phyloP scores from a whole-genome alignment of 2,329 filamentous ascomycete species.

The Byssochlamys sp. region DNA sequence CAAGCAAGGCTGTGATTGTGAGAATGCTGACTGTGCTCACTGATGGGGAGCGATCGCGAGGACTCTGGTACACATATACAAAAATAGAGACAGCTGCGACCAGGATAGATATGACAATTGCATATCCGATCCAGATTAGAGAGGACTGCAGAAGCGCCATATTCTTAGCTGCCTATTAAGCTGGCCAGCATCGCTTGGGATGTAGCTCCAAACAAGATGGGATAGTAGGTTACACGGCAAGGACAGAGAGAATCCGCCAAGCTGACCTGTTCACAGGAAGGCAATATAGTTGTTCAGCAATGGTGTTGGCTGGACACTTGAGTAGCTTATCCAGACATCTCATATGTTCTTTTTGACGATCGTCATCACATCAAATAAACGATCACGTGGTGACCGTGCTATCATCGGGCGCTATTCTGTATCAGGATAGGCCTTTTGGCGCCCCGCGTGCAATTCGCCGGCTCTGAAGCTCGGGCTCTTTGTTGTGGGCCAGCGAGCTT shows the following conservation, averaged over 20 bases:
- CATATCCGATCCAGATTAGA: slow-evolving; percentile 91
- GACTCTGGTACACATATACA: slow-evolving; percentile 82
- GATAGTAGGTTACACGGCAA: background rate
- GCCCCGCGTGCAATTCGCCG: background rate
- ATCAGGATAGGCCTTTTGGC: background rate
- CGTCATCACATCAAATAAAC: background rate
- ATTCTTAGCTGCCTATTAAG: background rate
- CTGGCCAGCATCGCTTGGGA: background rate
- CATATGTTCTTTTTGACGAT: background rate
- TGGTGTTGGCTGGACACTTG: background rate
- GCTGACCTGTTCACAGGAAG: background rate
- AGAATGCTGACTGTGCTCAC: slow-evolving; percentile 79
- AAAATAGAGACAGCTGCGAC: slow-evolving; percentile 72
- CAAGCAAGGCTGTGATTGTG: slow-evolving; percentile 76
- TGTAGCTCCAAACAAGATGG: background rate
- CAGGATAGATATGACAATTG: slow-evolving; percentile 66
- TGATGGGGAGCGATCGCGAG: slow-evolving; percentile 70
- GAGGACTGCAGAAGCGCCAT: slow-evolving; percentile 73
- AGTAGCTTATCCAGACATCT: background rate
- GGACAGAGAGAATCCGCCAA: background rate
- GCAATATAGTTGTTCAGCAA: background rate
- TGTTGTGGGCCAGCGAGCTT: background rate
- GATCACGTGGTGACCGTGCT: background rate
- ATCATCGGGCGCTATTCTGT: background rate
- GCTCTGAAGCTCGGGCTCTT: background rate